These are phyloP conservation scores for Calonectria leucothoes DNA, from an alignment of 2,329 filamentous ascomycete genomes.

Conservation along the genomic window DNA sequence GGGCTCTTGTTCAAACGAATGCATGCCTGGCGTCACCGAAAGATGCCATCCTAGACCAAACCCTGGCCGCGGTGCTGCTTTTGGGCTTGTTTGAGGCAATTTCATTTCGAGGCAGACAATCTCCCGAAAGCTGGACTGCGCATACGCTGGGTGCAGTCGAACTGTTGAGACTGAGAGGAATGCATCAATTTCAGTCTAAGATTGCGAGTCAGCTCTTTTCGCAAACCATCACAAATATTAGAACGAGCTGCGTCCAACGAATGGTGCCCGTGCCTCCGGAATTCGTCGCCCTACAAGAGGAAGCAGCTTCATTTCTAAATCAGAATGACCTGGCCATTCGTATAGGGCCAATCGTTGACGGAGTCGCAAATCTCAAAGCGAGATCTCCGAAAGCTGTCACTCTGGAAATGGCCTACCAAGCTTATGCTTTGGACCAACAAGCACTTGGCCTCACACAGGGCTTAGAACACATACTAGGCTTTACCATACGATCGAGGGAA, in stretches of 20 bases:
- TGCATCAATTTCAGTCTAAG: constrained; percentile 31
- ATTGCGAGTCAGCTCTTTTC: constrained; percentile 35
- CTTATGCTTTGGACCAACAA: constrained; percentile 31
- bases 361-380: constrained; percentile 29
- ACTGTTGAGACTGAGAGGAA: constrained; percentile 40
- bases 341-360: constrained; percentile 31
- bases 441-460: constrained; percentile 12
- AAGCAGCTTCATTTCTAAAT: constrained; percentile 24
- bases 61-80: constrained; percentile 41
- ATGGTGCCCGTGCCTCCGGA: constrained; percentile 31
- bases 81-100: constrained; percentile 44
- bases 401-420: constrained; percentile 29
- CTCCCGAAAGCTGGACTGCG: constrained; percentile 40
- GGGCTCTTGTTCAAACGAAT: constrained; percentile 32
- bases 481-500: constrained; percentile 2
- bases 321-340: constrained; percentile 23
- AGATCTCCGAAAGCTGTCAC: neutral
- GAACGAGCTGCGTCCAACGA: constrained; percentile 41
- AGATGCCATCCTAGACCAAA: constrained; percentile 37
- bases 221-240: constrained; percentile 43
- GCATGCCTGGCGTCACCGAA: constrained; percentile 25
- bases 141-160: constrained; percentile 41
- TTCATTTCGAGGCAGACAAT: constrained; percentile 35
- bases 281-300: constrained; percentile 30
- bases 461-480: neutral